Percentiles rank a stretch among this genome's conserved stretches.
Evolutionary conservation across 495 filamentous ascomycete genomes (phyloP).

Genomic region (Neohortaea acidophila): DNA sequence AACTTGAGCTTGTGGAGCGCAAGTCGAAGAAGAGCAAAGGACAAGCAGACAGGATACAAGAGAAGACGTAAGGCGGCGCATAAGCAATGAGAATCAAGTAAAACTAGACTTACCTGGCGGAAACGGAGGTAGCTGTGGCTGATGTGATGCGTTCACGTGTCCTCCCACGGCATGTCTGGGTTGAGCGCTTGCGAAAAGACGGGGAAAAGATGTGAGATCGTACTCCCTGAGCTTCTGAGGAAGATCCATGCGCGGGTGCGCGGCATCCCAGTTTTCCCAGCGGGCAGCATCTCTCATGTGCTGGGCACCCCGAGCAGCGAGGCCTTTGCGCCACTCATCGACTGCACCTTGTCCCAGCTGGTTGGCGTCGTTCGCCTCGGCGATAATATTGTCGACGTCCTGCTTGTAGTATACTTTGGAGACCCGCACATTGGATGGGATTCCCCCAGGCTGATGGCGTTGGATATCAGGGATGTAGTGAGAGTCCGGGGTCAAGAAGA

Average conservation of each 20-base stretch:
- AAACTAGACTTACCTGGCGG: no score
- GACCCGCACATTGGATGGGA: conserved; percentile 35
- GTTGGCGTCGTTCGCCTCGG: conserved; percentile 42
- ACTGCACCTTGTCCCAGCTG: conserved; percentile 43
- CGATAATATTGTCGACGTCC: conserved; percentile 40
- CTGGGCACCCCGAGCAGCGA: conserved; percentile 43
- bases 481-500: conserved; percentile 42
- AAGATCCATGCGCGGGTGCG: conserved; percentile 14
- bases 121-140: no score
- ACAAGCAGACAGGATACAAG: no score
- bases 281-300: conserved; percentile 40
- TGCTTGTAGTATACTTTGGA: conserved; percentile 46
- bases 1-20: no score
- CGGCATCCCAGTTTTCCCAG: conserved; percentile 55
- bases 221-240: conserved; percentile 12
- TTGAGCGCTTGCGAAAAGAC: no score
- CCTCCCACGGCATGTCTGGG: no score
- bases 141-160: no score
- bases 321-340: conserved; percentile 62
- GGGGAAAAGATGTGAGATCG: conserved; percentile 11
- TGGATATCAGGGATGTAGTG: conserved; percentile 39
- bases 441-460: conserved; percentile 30
- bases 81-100: no score
- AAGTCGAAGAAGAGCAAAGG: no score
- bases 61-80: no score